Percentiles rank a stretch among this genome's conserved stretches.
Conservation (phyloP, 2,329 filamentous ascomycete species). For the Mollisiaceae sp. region DNA sequence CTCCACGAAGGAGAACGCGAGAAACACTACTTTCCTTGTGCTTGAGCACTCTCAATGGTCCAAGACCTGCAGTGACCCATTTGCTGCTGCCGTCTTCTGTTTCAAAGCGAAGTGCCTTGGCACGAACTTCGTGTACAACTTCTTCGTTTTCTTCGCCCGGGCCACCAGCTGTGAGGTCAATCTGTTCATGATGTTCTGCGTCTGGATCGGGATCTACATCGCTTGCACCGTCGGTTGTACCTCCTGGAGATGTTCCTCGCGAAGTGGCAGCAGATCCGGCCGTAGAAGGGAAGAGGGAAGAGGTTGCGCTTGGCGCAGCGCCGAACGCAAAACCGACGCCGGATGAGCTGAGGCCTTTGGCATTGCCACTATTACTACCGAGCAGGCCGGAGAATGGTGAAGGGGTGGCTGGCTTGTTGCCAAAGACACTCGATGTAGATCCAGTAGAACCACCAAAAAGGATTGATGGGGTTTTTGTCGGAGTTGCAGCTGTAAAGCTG, state of each 20-base stretch:
- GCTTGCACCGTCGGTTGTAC: slow-evolving; percentile 41
- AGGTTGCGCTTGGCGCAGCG: slow-evolving; percentile 29
- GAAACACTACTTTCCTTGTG: slow-evolving; percentile 71
- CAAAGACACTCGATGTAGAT: slow-evolving; percentile 8
- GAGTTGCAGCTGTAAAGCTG: slow-evolving; percentile 30
- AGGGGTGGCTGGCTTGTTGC: slow-evolving; percentile 10
- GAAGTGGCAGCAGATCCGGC: slow-evolving; percentile 40
- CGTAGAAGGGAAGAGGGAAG: slow-evolving; percentile 41
- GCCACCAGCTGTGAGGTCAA: slow-evolving; percentile 69
- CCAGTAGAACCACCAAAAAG: slow-evolving; percentile 22
- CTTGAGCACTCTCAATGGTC: slow-evolving; percentile 73
- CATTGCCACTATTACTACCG: neutral
- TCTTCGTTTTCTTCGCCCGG: slow-evolving; percentile 76
- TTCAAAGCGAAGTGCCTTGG: slow-evolving; percentile 59
- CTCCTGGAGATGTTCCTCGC: slow-evolving; percentile 40
- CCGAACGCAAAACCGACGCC: slow-evolving; percentile 39
- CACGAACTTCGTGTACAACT: slow-evolving; percentile 70
- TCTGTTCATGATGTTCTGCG: slow-evolving; percentile 67
- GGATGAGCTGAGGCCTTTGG: slow-evolving; percentile 11
- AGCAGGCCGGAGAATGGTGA: slow-evolving; percentile 26
- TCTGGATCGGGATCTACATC: slow-evolving; percentile 48
- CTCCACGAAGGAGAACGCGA: slow-evolving; percentile 74
- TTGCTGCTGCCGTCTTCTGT: slow-evolving; percentile 57
- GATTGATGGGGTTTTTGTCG: slow-evolving; percentile 27
- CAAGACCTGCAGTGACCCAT: slow-evolving; percentile 75